Percentiles rank a stretch among this genome's conserved stretches.
These are phyloP conservation scores for Daedalea quercina DNA, from an alignment of 768 basidiomycete species.

Conservation along the genomic window DNA sequence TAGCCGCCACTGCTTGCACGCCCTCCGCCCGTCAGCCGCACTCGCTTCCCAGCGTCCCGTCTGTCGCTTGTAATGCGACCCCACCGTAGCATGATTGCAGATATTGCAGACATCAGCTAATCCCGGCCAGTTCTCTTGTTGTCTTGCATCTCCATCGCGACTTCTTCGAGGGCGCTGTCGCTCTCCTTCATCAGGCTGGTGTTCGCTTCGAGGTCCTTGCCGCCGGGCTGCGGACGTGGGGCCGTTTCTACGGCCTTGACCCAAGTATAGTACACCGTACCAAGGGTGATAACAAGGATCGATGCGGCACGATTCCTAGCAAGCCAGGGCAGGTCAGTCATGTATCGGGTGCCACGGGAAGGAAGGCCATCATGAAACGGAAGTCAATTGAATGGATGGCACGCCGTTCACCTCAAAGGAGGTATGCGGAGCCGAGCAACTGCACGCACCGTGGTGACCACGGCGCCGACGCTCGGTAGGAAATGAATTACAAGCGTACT, in stretches of 20 bases:
- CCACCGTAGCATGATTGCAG: too few relatives aligned
- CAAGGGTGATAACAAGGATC: slow-evolving; percentile 59
- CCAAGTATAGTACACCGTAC: slow-evolving; percentile 70
- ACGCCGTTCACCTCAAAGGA: too few relatives aligned
- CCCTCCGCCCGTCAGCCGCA: too few relatives aligned
- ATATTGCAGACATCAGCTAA: background rate
- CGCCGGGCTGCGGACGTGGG: slow-evolving; percentile 11
- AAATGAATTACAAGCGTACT: slow-evolving; percentile 21
- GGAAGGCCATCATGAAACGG: background rate
- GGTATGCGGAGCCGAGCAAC: too few relatives aligned
- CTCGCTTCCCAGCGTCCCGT: too few relatives aligned
- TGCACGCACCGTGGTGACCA: too few relatives aligned
- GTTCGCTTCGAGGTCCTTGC: slow-evolving; percentile 29
- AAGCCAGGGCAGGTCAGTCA: background rate
- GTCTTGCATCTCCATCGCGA: background rate
- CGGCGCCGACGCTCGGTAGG: background rate
- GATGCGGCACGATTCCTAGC: slow-evolving; percentile 55
- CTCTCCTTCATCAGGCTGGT: background rate
- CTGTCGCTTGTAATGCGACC: too few relatives aligned
- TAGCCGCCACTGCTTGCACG: too few relatives aligned
- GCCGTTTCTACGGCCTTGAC: slow-evolving; percentile 32
- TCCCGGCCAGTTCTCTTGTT: background rate
- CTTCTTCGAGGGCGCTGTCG: background rate
- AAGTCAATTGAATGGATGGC: background rate
- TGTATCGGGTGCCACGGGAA: background rate